Evolutionary conservation across 441 rosid species (phyloP).

Genomic region (Erodium trifolium): DNA sequence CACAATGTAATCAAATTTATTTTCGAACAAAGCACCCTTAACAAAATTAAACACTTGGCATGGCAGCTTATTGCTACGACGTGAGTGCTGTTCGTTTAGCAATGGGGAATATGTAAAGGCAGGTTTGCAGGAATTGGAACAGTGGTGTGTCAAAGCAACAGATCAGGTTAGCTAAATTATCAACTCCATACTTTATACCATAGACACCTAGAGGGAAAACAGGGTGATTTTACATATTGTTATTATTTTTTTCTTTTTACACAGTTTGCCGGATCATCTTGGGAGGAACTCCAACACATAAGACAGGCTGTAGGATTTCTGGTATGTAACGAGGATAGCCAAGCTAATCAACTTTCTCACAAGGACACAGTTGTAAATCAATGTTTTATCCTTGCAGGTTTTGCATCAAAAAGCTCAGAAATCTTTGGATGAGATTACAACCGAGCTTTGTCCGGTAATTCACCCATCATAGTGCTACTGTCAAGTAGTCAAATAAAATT

Average conservation of each 20-base stretch:
- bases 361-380: neutral
- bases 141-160: constrained; percentile 53
- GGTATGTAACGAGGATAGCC: constrained; percentile 30
- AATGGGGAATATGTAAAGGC: constrained; percentile 65
- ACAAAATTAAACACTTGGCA: constrained; percentile 16
- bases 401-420: constrained; percentile 56
- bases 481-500: neutral
- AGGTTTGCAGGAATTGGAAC: constrained; percentile 58
- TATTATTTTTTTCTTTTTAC: neutral
- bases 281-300: constrained; percentile 61
- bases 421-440: constrained; percentile 41
- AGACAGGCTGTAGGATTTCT: constrained; percentile 66
- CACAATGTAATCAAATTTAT: constrained; percentile 4
- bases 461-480: constrained; percentile 12
- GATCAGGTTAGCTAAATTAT: constrained; percentile 36
- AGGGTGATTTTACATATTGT: neutral
- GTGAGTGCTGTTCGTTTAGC: constrained; percentile 76
- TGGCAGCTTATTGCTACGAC: constrained; percentile 56
- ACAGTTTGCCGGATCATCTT: constrained; percentile 43
- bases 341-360: constrained; percentile 4
- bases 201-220: neutral
- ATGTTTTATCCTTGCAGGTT: constrained; percentile 33
- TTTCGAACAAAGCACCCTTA: constrained; percentile 5
- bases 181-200: neutral
- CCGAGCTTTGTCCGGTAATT: constrained; percentile 54